Base-by-base conservation (phyloP, 2,329 filamentous ascomycete genomes). In the Aspergillus ochraceus region DNA sequence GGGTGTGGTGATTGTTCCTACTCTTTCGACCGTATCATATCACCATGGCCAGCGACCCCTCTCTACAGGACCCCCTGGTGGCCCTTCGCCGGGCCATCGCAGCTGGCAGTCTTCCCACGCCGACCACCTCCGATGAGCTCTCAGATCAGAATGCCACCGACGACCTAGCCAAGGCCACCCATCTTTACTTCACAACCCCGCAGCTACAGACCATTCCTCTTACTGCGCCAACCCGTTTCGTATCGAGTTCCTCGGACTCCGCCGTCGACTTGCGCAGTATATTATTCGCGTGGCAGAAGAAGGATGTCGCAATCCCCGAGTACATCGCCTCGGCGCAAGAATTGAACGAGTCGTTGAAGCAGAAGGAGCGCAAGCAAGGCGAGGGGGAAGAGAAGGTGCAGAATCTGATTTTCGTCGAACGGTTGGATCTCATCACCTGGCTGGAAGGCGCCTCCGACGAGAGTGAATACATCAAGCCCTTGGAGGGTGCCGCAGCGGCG, bases 281-380 rank as follows among this genome's bases (percentile, higher is more conserved):
- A 77, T 97, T 94, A 81, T 97, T 98, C 73, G 92, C 92, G 58
- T 99, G 92, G 92, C 83, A 91, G 70, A 96, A 97, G 79, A 92
- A 92, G 76, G 94, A 98, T 79, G 87, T 90, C 57, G 87, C 90
- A 57, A 92, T 96, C 66, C 90, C 91, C 11, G 92, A 96, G 69
- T 98, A 98, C 83, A 95, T 97, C 77, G 86, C 90, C 26, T 89
- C 90, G 0, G 90, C 91, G 14, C 88, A 90, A 69, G 84, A 88
- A 66, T 83, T 98, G 58, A 96, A 96, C 74, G 88, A 91, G 54
- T 88, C 92, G 71, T 82, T 97, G 26, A 76, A 74, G 49, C 68
- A 75, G 52, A 75, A 73, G 59, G 67, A 68, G 69, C 73, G 45
- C 67, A 68, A 57, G 47, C 69, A 70, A 20, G 67, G 64, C 4